Evolutionary conservation across 164 flowering plant genomes (phyloP).

Genomic region (Pachysandra terminalis): DNA sequence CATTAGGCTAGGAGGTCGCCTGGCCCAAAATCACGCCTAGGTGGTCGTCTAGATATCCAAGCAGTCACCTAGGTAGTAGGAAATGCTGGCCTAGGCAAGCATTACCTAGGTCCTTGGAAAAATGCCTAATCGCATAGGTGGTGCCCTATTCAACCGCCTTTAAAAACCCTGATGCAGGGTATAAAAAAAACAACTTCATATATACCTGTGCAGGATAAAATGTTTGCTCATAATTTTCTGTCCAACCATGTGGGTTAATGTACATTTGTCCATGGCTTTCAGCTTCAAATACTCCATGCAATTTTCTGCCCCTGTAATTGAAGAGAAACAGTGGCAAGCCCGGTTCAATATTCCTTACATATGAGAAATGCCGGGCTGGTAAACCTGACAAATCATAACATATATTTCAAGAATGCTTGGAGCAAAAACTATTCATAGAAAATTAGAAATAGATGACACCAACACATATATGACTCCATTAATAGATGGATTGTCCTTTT

Average conservation of each 20-base stretch:
- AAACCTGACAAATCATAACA: slow-evolving; percentile 40
- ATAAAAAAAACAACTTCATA: background rate
- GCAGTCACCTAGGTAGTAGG: no score
- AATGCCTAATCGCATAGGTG: no score
- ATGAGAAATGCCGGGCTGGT: slow-evolving; percentile 51
- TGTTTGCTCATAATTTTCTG: slow-evolving; percentile 46
- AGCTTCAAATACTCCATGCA: slow-evolving; percentile 87
- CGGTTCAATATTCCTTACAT: slow-evolving; percentile 64
- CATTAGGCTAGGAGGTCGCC: no score
- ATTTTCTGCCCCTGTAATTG: slow-evolving; percentile 68
- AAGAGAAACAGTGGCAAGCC: slow-evolving; percentile 90
- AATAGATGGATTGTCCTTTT: no score
- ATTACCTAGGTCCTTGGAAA: no score
- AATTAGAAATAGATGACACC: no score
- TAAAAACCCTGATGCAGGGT: no score
- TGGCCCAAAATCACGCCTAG: no score
- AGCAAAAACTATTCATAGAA: background rate
- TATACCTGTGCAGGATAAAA: slow-evolving; percentile 70
- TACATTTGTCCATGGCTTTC: slow-evolving; percentile 61
- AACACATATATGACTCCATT: no score
- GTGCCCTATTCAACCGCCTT: no score
- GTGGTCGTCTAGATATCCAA: no score
- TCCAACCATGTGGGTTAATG: slow-evolving; percentile 80
- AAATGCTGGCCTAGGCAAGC: no score
- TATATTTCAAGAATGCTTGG: background rate